Base-by-base conservation (phyloP, 2,329 filamentous ascomycete species). In the Ramularia endophylla region DNA sequence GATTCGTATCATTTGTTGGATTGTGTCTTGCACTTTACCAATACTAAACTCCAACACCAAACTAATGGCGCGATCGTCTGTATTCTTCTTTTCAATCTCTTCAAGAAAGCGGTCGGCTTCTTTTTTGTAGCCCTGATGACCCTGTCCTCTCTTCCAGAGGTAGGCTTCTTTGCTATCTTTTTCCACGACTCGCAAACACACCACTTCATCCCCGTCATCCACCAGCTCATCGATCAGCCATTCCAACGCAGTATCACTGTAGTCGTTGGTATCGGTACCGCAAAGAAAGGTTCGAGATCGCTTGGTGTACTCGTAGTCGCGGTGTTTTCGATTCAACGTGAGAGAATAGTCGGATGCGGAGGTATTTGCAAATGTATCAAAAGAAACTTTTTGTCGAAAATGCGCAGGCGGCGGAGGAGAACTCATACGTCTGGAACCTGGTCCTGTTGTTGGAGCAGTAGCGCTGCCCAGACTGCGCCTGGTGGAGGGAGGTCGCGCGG, bases 161-260 rank as follows among this genome's bases (percentile, higher is more conserved):
- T 53, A 37, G 28, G 77, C 76, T 48, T 84, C 76, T 38, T 83
- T 84, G 38, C 81, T 76, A 50, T 90, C 85, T 59, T 86, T 89
- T 59, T 95, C 88, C 31, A 94, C 77, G 2, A 94, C 89, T 38
- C 87, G 77, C 36, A 95, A 76, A 64, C 89, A 95, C 7, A 95
- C 85, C 43, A 95, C 83, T 65, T 95, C 87, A 60, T 95, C 89
- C 13, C 89, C 88, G 57, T 95, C 89, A 56, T 95, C 88, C 29
- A 95, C 87, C 41, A 95, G 74, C 65, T 94, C 87, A 56, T 94
- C 87, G 28, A 95, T 78, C 37, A 95, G 74, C 88, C 88, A 95
- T 64, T 94, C 86, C 13, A 95, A 72, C 12, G 89, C 89, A 65
- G 90, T 92, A 48, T 94, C 86, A 5, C 87, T 94, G 64, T 95